Evolutionary conservation across 345 rosid species (phyloP).

Genomic region (Eucalyptus melliodora): DNA sequence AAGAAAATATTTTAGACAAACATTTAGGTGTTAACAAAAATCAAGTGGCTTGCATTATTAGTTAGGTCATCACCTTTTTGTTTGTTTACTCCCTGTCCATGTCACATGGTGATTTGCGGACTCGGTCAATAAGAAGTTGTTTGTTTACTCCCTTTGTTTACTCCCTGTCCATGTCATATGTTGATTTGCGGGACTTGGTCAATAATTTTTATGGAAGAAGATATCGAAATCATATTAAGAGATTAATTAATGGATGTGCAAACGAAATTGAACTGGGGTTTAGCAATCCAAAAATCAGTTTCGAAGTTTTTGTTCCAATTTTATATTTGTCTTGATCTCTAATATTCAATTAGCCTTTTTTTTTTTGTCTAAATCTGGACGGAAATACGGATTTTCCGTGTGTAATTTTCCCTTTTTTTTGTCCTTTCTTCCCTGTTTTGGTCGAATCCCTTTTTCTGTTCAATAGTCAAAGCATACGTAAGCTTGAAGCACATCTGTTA

Average conservation of each 20-base stretch:
- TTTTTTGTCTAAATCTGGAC: not conserved
- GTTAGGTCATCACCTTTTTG: not conserved
- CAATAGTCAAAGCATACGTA: not conserved
- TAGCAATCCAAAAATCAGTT: not conserved
- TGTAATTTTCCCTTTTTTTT: not conserved
- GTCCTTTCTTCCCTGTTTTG: not conserved
- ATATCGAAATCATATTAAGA: no score
- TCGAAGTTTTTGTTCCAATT: not conserved
- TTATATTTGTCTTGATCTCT: not conserved
- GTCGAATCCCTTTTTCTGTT: not conserved
- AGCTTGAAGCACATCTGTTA: not conserved
- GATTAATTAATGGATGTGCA: not conserved
- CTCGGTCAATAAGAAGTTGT: no score
- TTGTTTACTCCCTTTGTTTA: no score
- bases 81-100: no score
- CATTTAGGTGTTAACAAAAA: not conserved
- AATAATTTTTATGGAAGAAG: no score
- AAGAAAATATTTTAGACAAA: no score
- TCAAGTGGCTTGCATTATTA: not conserved
- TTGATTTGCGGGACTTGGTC: not conserved
- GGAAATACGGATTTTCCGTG: not conserved
- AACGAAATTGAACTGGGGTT: not conserved
- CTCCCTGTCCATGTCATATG: not conserved
- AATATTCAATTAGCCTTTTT: not conserved
- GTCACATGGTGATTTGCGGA: no score